Evolutionary conservation across 306 rosid species (phyloP).

Genomic region (Corylus avellana): DNA sequence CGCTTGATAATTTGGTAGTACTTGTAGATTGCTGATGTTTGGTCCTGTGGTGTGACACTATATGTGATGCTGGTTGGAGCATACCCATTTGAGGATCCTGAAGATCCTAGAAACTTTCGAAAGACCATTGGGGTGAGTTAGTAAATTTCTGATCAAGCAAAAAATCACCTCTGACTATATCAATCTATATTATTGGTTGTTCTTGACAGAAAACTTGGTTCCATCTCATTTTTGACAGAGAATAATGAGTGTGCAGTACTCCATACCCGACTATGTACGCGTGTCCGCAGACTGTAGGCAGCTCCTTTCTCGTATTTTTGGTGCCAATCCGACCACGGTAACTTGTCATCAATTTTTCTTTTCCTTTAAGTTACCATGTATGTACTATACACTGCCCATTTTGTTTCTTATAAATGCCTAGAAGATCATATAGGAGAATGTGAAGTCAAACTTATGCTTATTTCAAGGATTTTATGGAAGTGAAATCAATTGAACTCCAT

Average conservation of each 20-base stretch:
- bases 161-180: neutral
- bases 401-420: neutral
- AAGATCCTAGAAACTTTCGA: slow-evolving; percentile 73
- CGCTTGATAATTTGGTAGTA: slow-evolving; percentile 6
- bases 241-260: slow-evolving; percentile 69
- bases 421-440: neutral
- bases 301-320: slow-evolving; percentile 74
- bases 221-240: slow-evolving; percentile 57
- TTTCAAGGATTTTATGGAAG: neutral
- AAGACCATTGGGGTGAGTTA: slow-evolving; percentile 64
- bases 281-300: slow-evolving; percentile 69
- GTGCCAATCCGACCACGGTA: slow-evolving; percentile 80
- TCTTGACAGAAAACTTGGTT: neutral
- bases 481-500: neutral
- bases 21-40: slow-evolving; percentile 85
- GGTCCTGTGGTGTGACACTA: slow-evolving; percentile 96
- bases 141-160: slow-evolving; percentile 1
- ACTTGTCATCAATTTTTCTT: neutral
- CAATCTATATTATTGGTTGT: neutral
- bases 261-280: slow-evolving; percentile 80
- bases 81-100: slow-evolving; percentile 95
- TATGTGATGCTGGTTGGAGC: slow-evolving; percentile 91
- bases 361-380: neutral
- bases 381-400: neutral
- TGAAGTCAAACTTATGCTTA: neutral